phyloP scores from a whole-genome alignment of 2,329 filamentous ascomycete species.

The Colletotrichum musae region DNA sequence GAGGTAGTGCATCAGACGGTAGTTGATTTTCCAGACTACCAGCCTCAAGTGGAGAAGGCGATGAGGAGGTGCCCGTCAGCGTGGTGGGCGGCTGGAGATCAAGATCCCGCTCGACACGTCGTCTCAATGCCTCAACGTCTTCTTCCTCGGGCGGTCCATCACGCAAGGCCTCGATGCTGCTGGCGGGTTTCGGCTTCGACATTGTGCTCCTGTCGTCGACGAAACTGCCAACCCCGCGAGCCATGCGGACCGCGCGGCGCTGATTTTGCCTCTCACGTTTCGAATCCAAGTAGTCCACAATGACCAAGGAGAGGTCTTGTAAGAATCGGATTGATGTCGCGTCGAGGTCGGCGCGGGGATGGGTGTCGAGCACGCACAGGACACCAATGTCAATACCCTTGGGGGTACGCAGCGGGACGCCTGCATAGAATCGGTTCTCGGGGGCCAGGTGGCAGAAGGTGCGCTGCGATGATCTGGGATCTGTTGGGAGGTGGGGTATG shows the following conservation, averaged over 20 bases:
- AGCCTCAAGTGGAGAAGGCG: too few relatives aligned
- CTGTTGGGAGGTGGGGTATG: conserved; percentile 50
- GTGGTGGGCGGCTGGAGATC: too few relatives aligned
- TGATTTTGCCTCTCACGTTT: conserved; percentile 47
- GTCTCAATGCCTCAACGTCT: conserved; percentile 40
- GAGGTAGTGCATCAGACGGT: too few relatives aligned
- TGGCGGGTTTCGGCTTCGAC: conserved; percentile 43
- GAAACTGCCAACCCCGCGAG: conserved; percentile 53
- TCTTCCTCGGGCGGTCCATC: conserved; percentile 37
- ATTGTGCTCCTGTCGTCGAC: conserved; percentile 51
- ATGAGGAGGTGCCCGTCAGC: too few relatives aligned
- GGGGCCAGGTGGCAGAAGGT: conserved; percentile 45
- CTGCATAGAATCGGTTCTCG: conserved; percentile 55
- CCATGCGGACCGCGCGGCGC: conserved; percentile 53
- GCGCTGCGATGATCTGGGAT: conserved; percentile 49
- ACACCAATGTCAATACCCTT: conserved; percentile 60
- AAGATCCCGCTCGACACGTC: conserved; percentile 24
- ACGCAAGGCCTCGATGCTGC: neutral
- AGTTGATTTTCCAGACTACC: too few relatives aligned
- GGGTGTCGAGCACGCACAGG: conserved; percentile 52
- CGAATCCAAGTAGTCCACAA: conserved; percentile 55
- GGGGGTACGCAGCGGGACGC: conserved; percentile 56
- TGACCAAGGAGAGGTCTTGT: conserved; percentile 46
- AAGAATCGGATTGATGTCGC: conserved; percentile 46
- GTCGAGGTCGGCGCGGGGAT: conserved; percentile 46